Evolutionary conservation across 331 rosid genomes (phyloP), one percentile per base, ranked within the genome.

Genomic region (Dryas integrifolia): DNA sequence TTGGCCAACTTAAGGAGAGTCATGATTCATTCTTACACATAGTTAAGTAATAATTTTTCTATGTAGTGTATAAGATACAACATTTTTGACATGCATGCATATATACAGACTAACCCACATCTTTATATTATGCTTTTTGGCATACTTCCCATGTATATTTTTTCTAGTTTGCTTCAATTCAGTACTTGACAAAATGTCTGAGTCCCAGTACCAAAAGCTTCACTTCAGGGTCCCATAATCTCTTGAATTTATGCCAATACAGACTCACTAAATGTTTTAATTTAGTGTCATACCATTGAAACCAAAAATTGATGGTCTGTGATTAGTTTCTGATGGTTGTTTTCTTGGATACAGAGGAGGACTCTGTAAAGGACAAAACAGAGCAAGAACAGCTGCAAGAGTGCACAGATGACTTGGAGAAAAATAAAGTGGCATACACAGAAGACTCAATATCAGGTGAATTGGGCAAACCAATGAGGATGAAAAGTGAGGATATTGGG

Each of bases 321-420:
- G 6, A 16, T 78, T 60, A 48, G 52, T 69, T 40, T 50, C 46
- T 76, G 7, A 47, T 30, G 39, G 65, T 51, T 11, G 5, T 49
- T 77, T 68, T 48, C 18, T 55, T 65, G 46, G 47, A 1, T 47
- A 58, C 92, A 92, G 99, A 92, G 83, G 97, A 89, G 55, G 97
- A 91, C 80, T 89, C 97, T 70, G 78, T 86, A 35, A 80, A 81
- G 83, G 90, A 76, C 80, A 85, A 82, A 86, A 79, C 83, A 70
- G 91, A 78, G 38, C 82, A 79, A 59, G 98, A 92, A 64, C 88
- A 85, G 77, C 48, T 39, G 82, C 88, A 84, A 78, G 92, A 88
- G 69, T 55, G 74, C 68, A 58, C 66, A 16, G 89, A 87, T 7
- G 97, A 86, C 43, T 51, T 69, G 58, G 97, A 88, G 74, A 93